Base-by-base conservation (phyloP, 2,329 filamentous ascomycete genomes). In the Aspergillus puulaauensis region DNA sequence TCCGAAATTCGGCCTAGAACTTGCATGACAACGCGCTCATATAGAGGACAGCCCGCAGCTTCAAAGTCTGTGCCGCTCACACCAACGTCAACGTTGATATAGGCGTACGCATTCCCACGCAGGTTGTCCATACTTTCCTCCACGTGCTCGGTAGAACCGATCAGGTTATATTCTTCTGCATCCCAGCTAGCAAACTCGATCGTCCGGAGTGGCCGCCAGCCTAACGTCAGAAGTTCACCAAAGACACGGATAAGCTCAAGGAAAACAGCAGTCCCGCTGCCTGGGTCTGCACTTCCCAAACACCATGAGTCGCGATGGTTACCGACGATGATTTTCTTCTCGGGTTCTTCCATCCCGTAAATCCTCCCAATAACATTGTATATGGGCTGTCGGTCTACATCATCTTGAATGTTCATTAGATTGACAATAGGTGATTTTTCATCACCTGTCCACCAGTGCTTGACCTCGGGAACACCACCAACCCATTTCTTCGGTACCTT, bases 131-230 rank as follows among this genome's bases (percentile, higher is more conserved):
- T 80, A 64, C 93, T 88, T 47, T 90, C 88, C 76, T 99, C 95
- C 46, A 99, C 95, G 68, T 90, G 93, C 73, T 99, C 95, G 2
- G 95, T 98, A 11, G 91, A 96, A 8, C 95, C 95, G 57, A 96
- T 90, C 46, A 95, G 79, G 74, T 97, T 97, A 78, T 96, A 98
- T 74, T 93, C 91, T 65, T 89, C 89, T 4, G 86, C 95, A 73
- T 99, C 95, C 95, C 95, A 99, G 35, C 91, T 96, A 69, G 93
- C 92, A 73, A 99, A 98, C 72, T 96, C 90, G 63, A 99, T 96
- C 3, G 91, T 96, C n/a, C 95, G 88, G 15, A 96, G 80, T 1
- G 95, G 95, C 24, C 90, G 84, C 95, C 95, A 99, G 53, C 93
- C 93, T 57, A 86, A 84, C 15, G 81, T 75, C 21, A 87, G 81